A percentile compares a stretch with the other conserved stretches of the same genome.
These are phyloP conservation scores for Ophiognomonia clavigignenti-juglandacearum DNA, from an alignment of 2,329 filamentous ascomycete genomes.

Conservation along the genomic window DNA sequence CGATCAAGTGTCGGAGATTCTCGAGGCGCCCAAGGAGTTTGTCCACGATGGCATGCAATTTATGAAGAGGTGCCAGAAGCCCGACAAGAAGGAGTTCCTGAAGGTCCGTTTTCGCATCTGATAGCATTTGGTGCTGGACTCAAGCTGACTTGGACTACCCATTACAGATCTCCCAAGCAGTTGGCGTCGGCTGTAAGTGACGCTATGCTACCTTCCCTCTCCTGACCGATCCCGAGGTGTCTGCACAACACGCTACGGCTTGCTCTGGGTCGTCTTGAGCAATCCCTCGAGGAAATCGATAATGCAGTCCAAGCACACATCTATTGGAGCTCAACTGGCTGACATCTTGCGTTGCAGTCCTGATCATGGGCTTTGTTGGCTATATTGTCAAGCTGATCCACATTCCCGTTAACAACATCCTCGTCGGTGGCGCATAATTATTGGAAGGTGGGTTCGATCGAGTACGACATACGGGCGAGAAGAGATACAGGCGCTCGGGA, in stretches of 20 bases:
- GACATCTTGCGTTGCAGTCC: constrained; percentile 28
- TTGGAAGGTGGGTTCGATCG: no score
- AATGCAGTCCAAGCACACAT: no score
- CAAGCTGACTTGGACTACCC: constrained; percentile 20
- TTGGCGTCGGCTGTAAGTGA: constrained; percentile 53
- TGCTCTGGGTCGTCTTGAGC: no score
- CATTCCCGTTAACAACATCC: constrained; percentile 66
- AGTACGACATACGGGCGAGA: not conserved
- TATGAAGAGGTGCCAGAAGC: constrained; percentile 29
- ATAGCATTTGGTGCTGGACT: no score
- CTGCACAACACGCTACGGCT: no score
- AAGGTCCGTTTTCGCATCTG: constrained; percentile 28
- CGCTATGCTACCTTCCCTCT: not conserved
- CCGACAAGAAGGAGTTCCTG: constrained; percentile 49
- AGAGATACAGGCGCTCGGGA: not conserved
- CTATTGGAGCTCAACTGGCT: no score
- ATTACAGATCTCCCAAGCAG: constrained; percentile 44
- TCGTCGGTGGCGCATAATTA: constrained; percentile 64
- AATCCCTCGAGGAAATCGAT: no score
- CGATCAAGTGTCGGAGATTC: constrained; percentile 65
- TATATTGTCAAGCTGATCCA: constrained; percentile 69
- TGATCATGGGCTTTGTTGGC: constrained; percentile 66
- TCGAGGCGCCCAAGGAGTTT: constrained; percentile 65
- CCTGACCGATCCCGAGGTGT: not conserved
- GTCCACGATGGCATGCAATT: constrained; percentile 58